Conservation (phyloP, 257 asterid species). For the Galeopsis tetrahit region DNA sequence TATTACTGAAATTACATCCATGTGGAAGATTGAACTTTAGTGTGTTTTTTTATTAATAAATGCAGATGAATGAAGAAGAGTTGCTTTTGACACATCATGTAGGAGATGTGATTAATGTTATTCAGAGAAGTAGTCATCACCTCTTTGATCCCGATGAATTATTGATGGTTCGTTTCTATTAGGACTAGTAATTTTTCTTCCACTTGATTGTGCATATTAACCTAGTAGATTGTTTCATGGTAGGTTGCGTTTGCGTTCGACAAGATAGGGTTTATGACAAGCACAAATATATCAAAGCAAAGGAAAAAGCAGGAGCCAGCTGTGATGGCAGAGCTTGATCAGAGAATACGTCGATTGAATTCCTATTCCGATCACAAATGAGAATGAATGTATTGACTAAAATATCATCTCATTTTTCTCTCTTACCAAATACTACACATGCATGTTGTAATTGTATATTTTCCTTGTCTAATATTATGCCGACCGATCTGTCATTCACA, state of each 20-base stretch:
- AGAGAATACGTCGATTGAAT: constrained; percentile 75
- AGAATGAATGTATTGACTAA: constrained; percentile 12
- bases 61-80: constrained; percentile 92
- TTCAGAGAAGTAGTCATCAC: constrained; percentile 85
- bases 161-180: constrained; percentile 52
- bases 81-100: constrained; percentile 78
- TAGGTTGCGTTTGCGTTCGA: constrained; percentile 93
- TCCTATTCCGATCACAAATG: constrained; percentile 49
- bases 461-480: not conserved
- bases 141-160: constrained; percentile 94
- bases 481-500: not conserved
- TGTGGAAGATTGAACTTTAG: constrained; percentile 15
- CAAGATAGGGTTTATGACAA: constrained; percentile 80
- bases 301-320: constrained; percentile 97
- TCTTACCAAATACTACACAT: not conserved
- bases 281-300: constrained; percentile 76
- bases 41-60: constrained; percentile 17
- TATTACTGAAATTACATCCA: constrained; percentile 2
- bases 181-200: not conserved
- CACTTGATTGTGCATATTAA: not conserved
- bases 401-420: constrained; percentile 1
- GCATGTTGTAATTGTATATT: constrained; percentile 40
- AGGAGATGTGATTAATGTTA: constrained; percentile 88
- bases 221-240: constrained; percentile 9
- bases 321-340: constrained; percentile 95